Base-by-base conservation (phyloP, 768 basidiomycete genomes). In the Calocybe indica region DNA sequence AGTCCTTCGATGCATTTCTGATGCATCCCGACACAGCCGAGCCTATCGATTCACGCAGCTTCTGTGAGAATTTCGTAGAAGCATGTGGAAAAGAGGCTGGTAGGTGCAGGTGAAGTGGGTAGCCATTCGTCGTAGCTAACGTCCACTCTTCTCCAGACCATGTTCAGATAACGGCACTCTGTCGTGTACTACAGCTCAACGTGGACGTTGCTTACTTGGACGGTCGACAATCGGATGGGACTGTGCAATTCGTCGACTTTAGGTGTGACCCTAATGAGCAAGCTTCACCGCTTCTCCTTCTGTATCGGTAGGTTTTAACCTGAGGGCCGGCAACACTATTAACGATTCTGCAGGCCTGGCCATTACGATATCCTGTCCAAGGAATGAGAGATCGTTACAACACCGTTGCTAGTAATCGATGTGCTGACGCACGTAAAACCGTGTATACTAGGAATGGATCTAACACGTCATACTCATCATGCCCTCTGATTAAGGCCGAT, bases 151-250 rank as follows among this genome's bases (percentile, higher is more conserved):
- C 22, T n/a, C 8, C 22, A 81, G 92, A 94, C 55, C 84, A 94
- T 53, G 82, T 86, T 8, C 87, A 91, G 57, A 85, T 94, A 52
- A 76, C 76, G 33, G 92, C 92, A 1, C 71, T 95, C 8, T 76
- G 84, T 12, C 70, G 78, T 32, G 85, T 83, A 0, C 65, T 94
- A 29, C 63, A 75, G 14, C 65, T 88, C 42, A 82, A 85, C 43
- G 66, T 93, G 43, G 73, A 78, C 46, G 75, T 93, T 34, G 88
- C 89, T 1, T 92, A 92, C 62, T 75, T 96, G 28, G 90, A 91
- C 63, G 84, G 88, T 1, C 77, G 71, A 11, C 62, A 62, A 15
- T 58, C 55, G 10, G 66, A 70, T 37, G 80, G 74, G 22, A 62
- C 67, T 14, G 84, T 90, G 40, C 78, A 81, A 56, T 87, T 89